A percentile compares a stretch with the other conserved stretches of the same genome.
Evolutionary conservation across 805 yeast species (phyloP).

Genomic region (Nakazawaea peltata): DNA sequence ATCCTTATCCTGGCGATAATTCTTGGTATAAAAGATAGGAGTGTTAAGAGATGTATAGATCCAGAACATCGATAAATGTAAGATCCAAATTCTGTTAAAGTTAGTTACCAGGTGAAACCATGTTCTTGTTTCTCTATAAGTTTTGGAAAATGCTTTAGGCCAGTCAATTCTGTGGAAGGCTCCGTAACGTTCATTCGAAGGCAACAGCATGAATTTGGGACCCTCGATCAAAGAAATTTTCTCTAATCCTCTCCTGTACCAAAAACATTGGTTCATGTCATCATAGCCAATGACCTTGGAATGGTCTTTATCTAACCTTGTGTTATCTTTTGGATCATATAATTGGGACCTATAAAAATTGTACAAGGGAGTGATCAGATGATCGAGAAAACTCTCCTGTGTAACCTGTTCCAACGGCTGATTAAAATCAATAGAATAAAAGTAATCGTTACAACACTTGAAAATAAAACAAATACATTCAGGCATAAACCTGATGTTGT

Average conservation of each 20-base stretch:
- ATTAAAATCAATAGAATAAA: conserved; percentile 37
- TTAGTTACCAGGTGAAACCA: conserved; percentile 72
- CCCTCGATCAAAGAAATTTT: conserved; percentile 39
- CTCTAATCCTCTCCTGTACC: conserved; percentile 70
- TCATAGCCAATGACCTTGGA: conserved; percentile 73
- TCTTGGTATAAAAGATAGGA: conserved; percentile 54
- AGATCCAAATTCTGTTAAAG: conserved; percentile 74
- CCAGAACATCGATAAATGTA: conserved; percentile 74
- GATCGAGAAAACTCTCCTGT: conserved; percentile 45
- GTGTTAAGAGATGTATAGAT: conserved; percentile 63
- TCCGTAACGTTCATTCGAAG: conserved; percentile 47
- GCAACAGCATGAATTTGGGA: conserved; percentile 41
- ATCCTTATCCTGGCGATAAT: conserved; percentile 43
- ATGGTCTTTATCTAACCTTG: conserved; percentile 54
- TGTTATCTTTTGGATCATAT: conserved; percentile 37
- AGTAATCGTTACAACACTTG: conserved; percentile 70
- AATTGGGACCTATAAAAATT: conserved; percentile 48
- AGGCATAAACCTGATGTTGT: conserved; percentile 79
- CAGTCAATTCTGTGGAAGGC: conserved; percentile 51
- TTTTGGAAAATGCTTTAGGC: conserved; percentile 63
- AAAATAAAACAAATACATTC: conserved; percentile 81
- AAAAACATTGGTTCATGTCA: conserved; percentile 81
- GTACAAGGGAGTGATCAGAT: conserved; percentile 69
- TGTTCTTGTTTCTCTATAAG: conserved; percentile 65
- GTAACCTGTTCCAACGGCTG: conserved; percentile 20